Evolutionary conservation across 139 green algal species (phyloP).

Genomic region (Chlamydomonas schloesseri): DNA sequence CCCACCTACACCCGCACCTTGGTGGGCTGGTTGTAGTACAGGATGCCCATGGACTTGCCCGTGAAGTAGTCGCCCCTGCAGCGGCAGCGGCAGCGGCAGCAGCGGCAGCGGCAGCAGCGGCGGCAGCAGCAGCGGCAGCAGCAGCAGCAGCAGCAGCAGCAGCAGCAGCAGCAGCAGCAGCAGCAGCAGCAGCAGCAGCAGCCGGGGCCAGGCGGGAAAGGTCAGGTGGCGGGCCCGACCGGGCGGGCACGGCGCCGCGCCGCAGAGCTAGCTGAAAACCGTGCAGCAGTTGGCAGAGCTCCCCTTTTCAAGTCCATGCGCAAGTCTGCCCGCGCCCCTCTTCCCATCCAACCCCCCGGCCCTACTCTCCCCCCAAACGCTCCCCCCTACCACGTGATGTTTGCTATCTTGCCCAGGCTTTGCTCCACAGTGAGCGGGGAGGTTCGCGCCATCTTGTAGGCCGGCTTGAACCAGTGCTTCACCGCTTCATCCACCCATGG

Average conservation of each 20-base stretch:
- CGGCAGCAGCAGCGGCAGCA: background rate
- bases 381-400: slow-evolving; percentile 9
- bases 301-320: no score
- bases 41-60: slow-evolving; percentile 5
- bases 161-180: no score
- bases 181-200: no score
- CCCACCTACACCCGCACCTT: no score
- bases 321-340: no score
- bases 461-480: background rate
- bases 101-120: background rate
- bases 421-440: background rate
- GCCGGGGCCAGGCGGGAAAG: no score
- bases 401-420: background rate
- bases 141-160: no score
- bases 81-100: background rate
- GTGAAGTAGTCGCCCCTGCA: slow-evolving; percentile 21
- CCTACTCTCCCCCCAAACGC: background rate
- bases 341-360: background rate
- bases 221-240: no score
- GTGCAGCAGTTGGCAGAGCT: no score
- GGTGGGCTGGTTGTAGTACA: background rate
- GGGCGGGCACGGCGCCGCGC: no score
- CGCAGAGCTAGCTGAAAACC: no score
- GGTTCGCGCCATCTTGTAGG: background rate
- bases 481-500: slow-evolving; percentile 28